Base-by-base conservation (phyloP, 1,139 yeast species). In the Fermentozyma sake region DNA sequence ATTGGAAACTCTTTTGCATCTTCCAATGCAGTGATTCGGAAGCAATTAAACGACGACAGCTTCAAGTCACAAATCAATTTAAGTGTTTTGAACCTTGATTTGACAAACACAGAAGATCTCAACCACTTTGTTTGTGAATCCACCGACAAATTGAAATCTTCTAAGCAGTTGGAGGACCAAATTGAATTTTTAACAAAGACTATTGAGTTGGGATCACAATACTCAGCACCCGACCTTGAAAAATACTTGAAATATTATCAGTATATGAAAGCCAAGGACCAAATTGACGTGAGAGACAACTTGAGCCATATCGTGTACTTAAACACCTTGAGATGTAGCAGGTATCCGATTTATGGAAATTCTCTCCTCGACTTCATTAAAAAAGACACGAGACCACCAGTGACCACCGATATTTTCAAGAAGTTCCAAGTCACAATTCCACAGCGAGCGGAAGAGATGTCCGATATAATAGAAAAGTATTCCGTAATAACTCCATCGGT, bases 401-500 rank as follows among this genome's bases (percentile, higher is more conserved):
- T 70, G 60, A 24, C 27, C 50, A 14, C 56, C 25, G 55, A 43
- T 8, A 37, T 47, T 1, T 44, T 56, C 31, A 44, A 45, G 5
- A 48, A 52, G 6, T 47, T 76, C 42, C 57, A 66, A 11, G 46
- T 63, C 22, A 44, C 71, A 0, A 46, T 75, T 14, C 50, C 58
- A 1, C 57, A 63, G 14, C 56, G 84, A 20, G 72, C 68, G 3
- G 57, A 50, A 9, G 31, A 32, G 1, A 57, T 73, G 73, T 40
- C 55, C 9, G 79, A 75, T 17, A 55, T 65, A 0, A 69, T 91
- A 34, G 87, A 85, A 23, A 76, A 81, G 38, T 93, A 68, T 52
- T 84, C 95, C 0, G 93, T 86, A 38, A 72, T 91, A 3, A 91
- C 98, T 0, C 98, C 99, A 0, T 63, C 79, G 3, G 95, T 76